Percentiles rank a stretch among this genome's conserved stretches.
These are phyloP conservation scores for Monosporascus sp. DNA, from an alignment of 2,329 filamentous ascomycete species.

Conservation along the genomic window DNA sequence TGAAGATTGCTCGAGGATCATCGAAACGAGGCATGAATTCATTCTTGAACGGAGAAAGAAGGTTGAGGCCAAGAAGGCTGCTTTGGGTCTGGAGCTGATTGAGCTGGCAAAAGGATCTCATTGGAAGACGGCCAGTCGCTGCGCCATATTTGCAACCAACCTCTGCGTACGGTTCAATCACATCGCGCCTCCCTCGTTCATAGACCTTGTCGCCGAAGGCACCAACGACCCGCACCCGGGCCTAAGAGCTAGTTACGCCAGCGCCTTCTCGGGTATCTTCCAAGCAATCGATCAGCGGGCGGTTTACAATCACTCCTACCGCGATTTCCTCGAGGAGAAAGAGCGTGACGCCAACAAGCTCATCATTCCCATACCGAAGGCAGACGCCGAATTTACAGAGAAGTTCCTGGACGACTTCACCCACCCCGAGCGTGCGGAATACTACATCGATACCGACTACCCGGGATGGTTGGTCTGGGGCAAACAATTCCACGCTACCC, in stretches of 20 bases:
- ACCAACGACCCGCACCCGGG: slow-evolving; percentile 88
- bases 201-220: slow-evolving; percentile 76
- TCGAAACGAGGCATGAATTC: slow-evolving; percentile 63
- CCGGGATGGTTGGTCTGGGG: slow-evolving; percentile 97
- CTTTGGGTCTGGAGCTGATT: slow-evolving; percentile 75
- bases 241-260: slow-evolving; percentile 73
- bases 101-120: slow-evolving; percentile 73
- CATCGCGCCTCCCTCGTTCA: slow-evolving; percentile 73
- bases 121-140: slow-evolving; percentile 92
- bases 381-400: slow-evolving; percentile 73
- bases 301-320: slow-evolving; percentile 78
- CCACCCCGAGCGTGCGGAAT: slow-evolving; percentile 66
- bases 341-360: slow-evolving; percentile 75
- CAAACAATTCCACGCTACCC: slow-evolving; percentile 75
- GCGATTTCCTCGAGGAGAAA: slow-evolving; percentile 77
- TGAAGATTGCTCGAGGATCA: slow-evolving; percentile 55
- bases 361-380: slow-evolving; percentile 63
- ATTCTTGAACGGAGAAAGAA: slow-evolving; percentile 68
- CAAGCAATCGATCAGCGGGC: slow-evolving; percentile 84
- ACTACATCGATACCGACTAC: slow-evolving; percentile 86
- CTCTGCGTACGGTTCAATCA: slow-evolving; percentile 88
- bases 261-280: slow-evolving; percentile 70
- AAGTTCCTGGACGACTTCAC: slow-evolving; percentile 75
- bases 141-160: slow-evolving; percentile 84
- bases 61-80: slow-evolving; percentile 79